Percentiles rank a stretch among this genome's conserved stretches.
phyloP scores from a whole-genome alignment of 78 protist species.

The Emiliania huxleyi region DNA sequence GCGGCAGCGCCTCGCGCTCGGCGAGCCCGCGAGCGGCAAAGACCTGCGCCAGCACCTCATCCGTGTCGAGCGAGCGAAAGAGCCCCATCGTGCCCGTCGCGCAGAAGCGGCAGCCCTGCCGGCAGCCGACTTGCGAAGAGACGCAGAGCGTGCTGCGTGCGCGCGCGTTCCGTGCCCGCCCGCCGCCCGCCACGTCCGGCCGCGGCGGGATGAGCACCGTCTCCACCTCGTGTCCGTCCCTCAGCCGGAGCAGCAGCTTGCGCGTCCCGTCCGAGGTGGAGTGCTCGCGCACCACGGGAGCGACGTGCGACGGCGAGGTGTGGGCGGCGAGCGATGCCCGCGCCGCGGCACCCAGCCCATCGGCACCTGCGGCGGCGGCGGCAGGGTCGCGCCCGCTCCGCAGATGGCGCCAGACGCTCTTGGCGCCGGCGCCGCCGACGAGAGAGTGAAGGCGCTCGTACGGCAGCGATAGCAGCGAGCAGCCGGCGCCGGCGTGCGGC shows the following conservation, averaged over 20 bases:
- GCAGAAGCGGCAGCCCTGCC: slow-evolving; percentile 66
- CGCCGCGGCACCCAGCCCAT: too few relatives aligned
- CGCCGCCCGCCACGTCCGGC: background rate
- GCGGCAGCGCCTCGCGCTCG: background rate
- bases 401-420: too few relatives aligned
- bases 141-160: slow-evolving; percentile 59
- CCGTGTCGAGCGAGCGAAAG: background rate
- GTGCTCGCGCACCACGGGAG: too few relatives aligned
- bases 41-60: slow-evolving; percentile 24
- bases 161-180: background rate
- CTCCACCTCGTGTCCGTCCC: slow-evolving; percentile 44
- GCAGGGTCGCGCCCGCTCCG: too few relatives aligned
- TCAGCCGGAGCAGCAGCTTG: slow-evolving; percentile 29
- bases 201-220: slow-evolving; percentile 41
- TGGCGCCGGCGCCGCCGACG: too few relatives aligned
- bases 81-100: slow-evolving; percentile 59
- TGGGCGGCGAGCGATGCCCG: too few relatives aligned
- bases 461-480: too few relatives aligned
- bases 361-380: too few relatives aligned
- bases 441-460: too few relatives aligned
- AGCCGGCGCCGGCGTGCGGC: too few relatives aligned
- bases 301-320: too few relatives aligned
- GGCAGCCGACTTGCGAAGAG: slow-evolving; percentile 71
- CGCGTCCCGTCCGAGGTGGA: background rate
- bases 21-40: background rate